Percentiles rank a stretch among this genome's conserved stretches.
Conservation (phyloP, 2,329 filamentous ascomycete species). For the Penicillium sp. region DNA sequence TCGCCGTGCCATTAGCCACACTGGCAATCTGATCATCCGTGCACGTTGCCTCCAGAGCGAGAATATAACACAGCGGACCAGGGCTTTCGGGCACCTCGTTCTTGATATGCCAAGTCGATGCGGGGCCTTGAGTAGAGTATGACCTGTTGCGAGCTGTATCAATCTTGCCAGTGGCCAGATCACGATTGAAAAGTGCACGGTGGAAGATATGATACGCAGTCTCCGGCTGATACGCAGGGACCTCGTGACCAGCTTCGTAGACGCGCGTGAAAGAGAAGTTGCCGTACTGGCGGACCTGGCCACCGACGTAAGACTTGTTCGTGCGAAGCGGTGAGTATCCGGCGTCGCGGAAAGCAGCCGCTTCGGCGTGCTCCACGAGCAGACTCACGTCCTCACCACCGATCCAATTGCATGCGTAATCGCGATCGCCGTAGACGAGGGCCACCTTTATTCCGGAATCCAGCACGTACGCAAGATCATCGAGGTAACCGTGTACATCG, state of each 20-base stretch:
- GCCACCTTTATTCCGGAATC: slow-evolving; percentile 58
- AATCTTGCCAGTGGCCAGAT: slow-evolving; percentile 55
- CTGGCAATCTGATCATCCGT: slow-evolving; percentile 44
- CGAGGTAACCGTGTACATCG: slow-evolving; percentile 41
- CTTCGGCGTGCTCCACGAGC: slow-evolving; percentile 47
- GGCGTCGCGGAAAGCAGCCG: slow-evolving; percentile 47
- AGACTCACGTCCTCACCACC: slow-evolving; percentile 55
- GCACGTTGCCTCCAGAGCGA: slow-evolving; percentile 40
- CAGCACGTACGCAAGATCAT: slow-evolving; percentile 49
- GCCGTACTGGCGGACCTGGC: slow-evolving; percentile 48
- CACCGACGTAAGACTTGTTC: slow-evolving; percentile 45
- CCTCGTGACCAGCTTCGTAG: slow-evolving; percentile 49
- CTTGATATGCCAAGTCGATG: slow-evolving; percentile 45
- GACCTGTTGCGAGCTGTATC: slow-evolving; percentile 33
- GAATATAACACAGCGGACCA: slow-evolving; percentile 47
- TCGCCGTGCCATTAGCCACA: slow-evolving; percentile 46
- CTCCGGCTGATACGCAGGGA: slow-evolving; percentile 56
- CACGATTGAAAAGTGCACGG: slow-evolving; percentile 51
- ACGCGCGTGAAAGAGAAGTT: slow-evolving; percentile 52
- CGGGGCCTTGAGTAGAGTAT: slow-evolving; percentile 43
- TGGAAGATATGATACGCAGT: slow-evolving; percentile 56
- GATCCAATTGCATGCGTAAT: slow-evolving; percentile 59
- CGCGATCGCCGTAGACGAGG: slow-evolving; percentile 58
- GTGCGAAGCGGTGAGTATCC: slow-evolving; percentile 51
- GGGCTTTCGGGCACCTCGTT: slow-evolving; percentile 44